Conservation (phyloP, 352 stramenopile species). For the Phytophthora tentaculata region DNA sequence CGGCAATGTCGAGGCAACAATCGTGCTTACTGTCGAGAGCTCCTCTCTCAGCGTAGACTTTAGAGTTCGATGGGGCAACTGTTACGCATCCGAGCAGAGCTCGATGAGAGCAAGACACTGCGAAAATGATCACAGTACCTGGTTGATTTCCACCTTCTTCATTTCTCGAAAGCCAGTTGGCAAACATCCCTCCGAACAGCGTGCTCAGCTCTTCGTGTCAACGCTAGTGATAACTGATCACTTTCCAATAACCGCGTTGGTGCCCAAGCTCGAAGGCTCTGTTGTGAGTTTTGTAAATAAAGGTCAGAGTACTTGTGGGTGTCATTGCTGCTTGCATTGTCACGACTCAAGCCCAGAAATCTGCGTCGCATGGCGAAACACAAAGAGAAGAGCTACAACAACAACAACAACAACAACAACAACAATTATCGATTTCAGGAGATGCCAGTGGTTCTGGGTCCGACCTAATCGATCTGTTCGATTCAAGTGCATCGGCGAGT, state of each 20-base stretch:
- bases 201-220: constrained; percentile 3
- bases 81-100: not conserved
- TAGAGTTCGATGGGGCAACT: not conserved
- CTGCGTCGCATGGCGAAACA: not conserved
- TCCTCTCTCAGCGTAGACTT: not conserved
- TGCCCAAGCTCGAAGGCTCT: not conserved
- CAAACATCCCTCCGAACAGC: constrained; percentile 1
- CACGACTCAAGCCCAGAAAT: constrained; percentile 3
- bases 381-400: not conserved
- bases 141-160: not conserved
- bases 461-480: not conserved
- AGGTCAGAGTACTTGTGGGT: not conserved
- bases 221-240: constrained; percentile 4
- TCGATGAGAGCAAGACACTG: not conserved
- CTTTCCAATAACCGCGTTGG: not conserved
- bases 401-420: not conserved
- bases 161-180: constrained; percentile 9
- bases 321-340: not conserved
- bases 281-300: not conserved
- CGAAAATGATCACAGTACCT: not conserved
- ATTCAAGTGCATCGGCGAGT: not conserved
- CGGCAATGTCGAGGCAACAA: not conserved
- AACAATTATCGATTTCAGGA: not conserved
- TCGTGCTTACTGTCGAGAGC: not conserved
- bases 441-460: not conserved